Evolutionary conservation across 495 filamentous ascomycete species (phyloP).

Genomic region (Venustampulla echinocandica): DNA sequence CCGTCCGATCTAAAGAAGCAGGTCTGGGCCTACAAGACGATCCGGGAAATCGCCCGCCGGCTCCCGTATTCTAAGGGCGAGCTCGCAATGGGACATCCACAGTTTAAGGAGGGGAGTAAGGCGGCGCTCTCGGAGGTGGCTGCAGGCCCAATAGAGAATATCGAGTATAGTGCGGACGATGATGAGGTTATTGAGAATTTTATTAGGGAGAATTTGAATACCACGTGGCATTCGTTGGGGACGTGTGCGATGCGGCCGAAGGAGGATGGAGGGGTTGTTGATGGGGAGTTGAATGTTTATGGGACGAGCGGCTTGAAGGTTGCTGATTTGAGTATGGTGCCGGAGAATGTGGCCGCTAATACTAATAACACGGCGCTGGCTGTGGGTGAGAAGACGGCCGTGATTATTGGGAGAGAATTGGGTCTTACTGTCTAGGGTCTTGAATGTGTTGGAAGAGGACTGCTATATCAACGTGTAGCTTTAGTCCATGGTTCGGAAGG

Average conservation of each 20-base stretch:
- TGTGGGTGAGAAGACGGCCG: conserved; percentile 53
- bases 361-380: conserved; percentile 51
- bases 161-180: conserved; percentile 27
- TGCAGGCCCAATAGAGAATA: conserved; percentile 14
- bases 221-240: conserved; percentile 34
- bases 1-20: conserved; percentile 30
- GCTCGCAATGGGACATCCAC: conserved; percentile 38
- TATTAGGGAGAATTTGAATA: conserved; percentile 29
- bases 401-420: conserved; percentile 45
- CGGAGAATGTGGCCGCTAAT: conserved; percentile 52
- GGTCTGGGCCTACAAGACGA: conserved; percentile 39
- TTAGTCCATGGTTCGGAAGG: too few relatives aligned
- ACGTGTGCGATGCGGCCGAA: conserved; percentile 31
- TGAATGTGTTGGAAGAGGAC: too few relatives aligned
- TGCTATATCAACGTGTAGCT: too few relatives aligned
- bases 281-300: conserved; percentile 45
- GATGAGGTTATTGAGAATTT: conserved; percentile 27
- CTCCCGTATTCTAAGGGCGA: conserved; percentile 46
- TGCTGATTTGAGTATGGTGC: conserved; percentile 47
- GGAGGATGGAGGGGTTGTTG: conserved; percentile 38
- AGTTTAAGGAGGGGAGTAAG: conserved; percentile 29
- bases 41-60: conserved; percentile 47
- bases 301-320: conserved; percentile 40
- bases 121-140: conserved; percentile 30
- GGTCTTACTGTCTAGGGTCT: conserved; percentile 26